Base-by-base conservation (phyloP, 345 rosid species). In the Xanthoceras sorbifolium region DNA sequence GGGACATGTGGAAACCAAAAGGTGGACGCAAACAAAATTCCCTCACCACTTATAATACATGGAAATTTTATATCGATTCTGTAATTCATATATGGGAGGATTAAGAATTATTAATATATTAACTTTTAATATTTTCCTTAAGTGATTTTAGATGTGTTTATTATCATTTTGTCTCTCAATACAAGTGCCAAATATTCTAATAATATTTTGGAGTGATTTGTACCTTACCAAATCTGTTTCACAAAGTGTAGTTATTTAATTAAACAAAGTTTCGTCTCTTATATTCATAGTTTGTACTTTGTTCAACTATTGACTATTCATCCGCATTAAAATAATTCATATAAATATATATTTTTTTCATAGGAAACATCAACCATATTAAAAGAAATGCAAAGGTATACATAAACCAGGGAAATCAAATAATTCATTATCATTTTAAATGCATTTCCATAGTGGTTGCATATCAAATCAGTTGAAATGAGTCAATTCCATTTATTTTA, bases 1-100 rank as follows among this genome's bases (percentile, higher is more conserved):
- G 77, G 38, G 46, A 31, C 14, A 31, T 55, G n/a, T 22, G 26
- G 46, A 69, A 44, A 48, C 34, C 55, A 62, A 62, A 60, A 70
- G 42, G 70, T 15, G 25, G 52, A 8, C 62, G 34, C 17, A 38
- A 38, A 31, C 55, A 72, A 42, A 59, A 32, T 61, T 50, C 72
- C 38, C 59, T 72, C 26, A 36, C 48, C 23, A 23, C 36, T 7
- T 15, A 18, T 5, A 7, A 38, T 25, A 14, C 44, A 54, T 36
- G 32, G 65, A 36, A 34, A 6, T 55, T 55, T 23, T 25, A 57
- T 71, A n/a, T 20, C 22, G 38, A 68, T 68, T 25, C 23, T 29
- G 6, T 50, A 69, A 50, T 50, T 11, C 48, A 20, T 15, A 50
- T 28, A 34, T 4, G 9, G 5, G 42, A 48, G 28, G 25, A 50